Evolutionary conservation across 2,329 filamentous ascomycete genomes (phyloP), one percentile per base, ranked within the genome.

Genomic region (Thielaviopsis musarum): DNA sequence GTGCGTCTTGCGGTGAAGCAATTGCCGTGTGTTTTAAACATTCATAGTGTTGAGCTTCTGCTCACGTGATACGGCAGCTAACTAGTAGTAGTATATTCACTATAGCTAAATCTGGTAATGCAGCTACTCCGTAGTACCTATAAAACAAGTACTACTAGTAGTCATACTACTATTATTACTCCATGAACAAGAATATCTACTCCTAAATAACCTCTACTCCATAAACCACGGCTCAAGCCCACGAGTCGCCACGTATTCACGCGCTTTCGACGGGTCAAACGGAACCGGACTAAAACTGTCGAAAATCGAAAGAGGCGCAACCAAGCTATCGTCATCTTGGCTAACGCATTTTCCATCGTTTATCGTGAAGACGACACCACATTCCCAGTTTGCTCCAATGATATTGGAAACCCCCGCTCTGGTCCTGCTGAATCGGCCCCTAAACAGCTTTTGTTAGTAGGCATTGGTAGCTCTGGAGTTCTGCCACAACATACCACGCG

Each of bases 351-450:
- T 26, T 15, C 28, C 34, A 3, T 48, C 21, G 41, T 66, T 65
- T 24, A 87, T 74, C 10, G 84, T 82, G 49, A 96, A 69, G 24
- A 97, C 66, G 1, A 98, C 87, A 41, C 93, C 93, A 67, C 90
- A 95, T 72, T 97, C 93, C 91, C 91, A 97, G 69, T 97, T 98
- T 59, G 87, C 83, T 70, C 87, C 90, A 63, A 80, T 90, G 63
- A 97, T 76, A 69, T 89, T 95, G 13, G 82, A 80, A 62, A 62
- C 84, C 84, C 81, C 85, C 7, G 69, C 71, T 64, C 78, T 82
- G 66, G 94, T 85, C 66, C 83, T 83, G 58, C 84, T 80, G 30
- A 95, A 71, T 54, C 83, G 83, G 22, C 91, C 93, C 91, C 86
- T 88, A 64, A 10, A 54, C 17, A 19, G 13, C 21, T 53, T 15